Evolutionary conservation across 495 filamentous ascomycete genomes (phyloP).

Genomic region (Aspergillus homomorphus): DNA sequence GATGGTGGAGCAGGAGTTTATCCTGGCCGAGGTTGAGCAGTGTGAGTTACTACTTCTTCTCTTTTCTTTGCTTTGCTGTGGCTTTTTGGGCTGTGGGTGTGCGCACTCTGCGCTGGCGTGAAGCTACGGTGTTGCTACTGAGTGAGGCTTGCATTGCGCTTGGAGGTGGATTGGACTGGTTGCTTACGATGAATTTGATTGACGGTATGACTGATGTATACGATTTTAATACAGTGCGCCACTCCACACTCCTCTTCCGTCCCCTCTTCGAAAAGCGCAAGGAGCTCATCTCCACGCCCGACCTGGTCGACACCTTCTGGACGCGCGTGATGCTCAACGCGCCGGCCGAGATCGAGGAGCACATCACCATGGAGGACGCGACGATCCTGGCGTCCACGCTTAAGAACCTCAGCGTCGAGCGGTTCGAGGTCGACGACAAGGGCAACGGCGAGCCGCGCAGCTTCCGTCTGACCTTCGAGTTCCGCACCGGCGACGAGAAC

Average conservation of each 20-base stretch:
- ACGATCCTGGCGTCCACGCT: slow-evolving; percentile 61
- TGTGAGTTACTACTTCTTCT: slow-evolving; percentile 28
- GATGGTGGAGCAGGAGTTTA: slow-evolving; percentile 37
- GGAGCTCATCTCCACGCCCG: slow-evolving; percentile 62
- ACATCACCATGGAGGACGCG: slow-evolving; percentile 75
- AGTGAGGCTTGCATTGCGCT: not conserved
- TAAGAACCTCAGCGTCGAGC: slow-evolving; percentile 60
- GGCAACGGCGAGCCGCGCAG: slow-evolving; percentile 50
- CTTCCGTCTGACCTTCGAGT: slow-evolving; percentile 44
- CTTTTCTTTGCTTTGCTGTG: slow-evolving; percentile 1
- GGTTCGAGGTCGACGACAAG: slow-evolving; percentile 68
- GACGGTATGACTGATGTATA: not conserved
- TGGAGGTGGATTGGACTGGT: not conserved
- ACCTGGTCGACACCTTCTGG: slow-evolving; percentile 71
- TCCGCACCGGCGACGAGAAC: slow-evolving; percentile 55
- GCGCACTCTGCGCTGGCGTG: too few species aligned
- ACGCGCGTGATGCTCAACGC: slow-evolving; percentile 79
- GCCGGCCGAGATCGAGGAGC: slow-evolving; percentile 77
- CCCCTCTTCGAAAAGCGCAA: slow-evolving; percentile 71
- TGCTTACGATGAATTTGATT: not conserved
- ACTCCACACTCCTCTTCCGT: slow-evolving; percentile 33
- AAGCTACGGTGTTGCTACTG: too few species aligned
- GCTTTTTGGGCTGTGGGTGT: too few species aligned
- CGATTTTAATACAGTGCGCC: slow-evolving; percentile 33
- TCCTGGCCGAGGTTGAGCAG: slow-evolving; percentile 39